Base-by-base conservation (phyloP, 2,329 filamentous ascomycete species). In the Paramyrothecium sp. region DNA sequence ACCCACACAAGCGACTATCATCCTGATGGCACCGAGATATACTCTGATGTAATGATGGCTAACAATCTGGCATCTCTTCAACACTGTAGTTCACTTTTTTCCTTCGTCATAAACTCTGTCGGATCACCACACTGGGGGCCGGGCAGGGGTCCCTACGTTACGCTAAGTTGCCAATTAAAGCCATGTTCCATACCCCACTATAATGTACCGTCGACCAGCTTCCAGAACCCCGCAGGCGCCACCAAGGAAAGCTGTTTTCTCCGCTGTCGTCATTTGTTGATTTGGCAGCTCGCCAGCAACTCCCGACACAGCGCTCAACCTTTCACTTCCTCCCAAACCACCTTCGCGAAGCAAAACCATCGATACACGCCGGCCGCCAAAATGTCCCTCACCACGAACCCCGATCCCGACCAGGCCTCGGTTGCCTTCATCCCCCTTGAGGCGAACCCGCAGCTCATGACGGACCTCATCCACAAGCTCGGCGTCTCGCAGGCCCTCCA, bases 361-460 rank as follows among this genome's bases (percentile, higher is more conserved):
- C 13, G 41, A 16, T 46, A 4, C 21, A 13, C n/a, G 7, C 17
- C 19, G 10, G 20, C n/a, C 47, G 44, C 13, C n/a, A n/a, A n/a
- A 48, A 75, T 75, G 73, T 72, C 72, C 20, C 22, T 66, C 16
- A 64, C 64, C 22, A 74, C 71, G 26, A 68, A 76, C 63, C 78
- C 76, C 54, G 73, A 80, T 60, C 75, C 77, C 20, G 63, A 69
- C 22, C 59, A 68, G 38, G 62, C 67, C 55, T 69, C 73, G 1
- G 75, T 74, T 8, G 75, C 82, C 67, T 86, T 86, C 74, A 79
- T 86, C 65, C 82, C 82, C 21, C 81, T 85, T 70, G 86, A 89
- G 68, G 86, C 85, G 65, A 97, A 97, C 78, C 93, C 95, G 0
- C 87, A 91, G 75, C 87, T 97, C 33, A 95, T 98, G 88, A 93